phyloP scores from a whole-genome alignment of 148 eudicot genomes.

The Heliamphora exappendiculata region DNA sequence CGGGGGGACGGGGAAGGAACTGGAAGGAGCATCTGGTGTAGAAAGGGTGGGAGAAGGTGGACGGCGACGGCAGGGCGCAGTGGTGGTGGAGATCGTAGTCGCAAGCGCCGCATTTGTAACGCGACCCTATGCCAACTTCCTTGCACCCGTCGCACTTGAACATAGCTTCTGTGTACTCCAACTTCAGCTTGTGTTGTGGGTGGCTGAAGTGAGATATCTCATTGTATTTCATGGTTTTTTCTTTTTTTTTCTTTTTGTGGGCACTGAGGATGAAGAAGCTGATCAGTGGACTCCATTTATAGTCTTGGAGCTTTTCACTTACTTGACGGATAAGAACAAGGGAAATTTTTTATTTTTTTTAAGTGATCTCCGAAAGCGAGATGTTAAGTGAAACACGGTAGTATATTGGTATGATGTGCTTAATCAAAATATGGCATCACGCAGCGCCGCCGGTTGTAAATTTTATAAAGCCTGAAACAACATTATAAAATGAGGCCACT shows the following conservation, averaged over 20 bases:
- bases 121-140: slow-evolving; percentile 74
- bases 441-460: too few relatives aligned
- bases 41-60: slow-evolving; percentile 80
- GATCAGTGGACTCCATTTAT: neutral
- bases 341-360: too few relatives aligned
- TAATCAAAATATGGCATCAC: too few relatives aligned
- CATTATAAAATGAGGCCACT: too few relatives aligned
- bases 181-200: slow-evolving; percentile 73
- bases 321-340: neutral
- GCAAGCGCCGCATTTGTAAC: slow-evolving; percentile 54
- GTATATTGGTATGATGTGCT: too few relatives aligned
- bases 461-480: too few relatives aligned
- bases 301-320: neutral
- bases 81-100: slow-evolving; percentile 80
- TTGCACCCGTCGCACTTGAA: slow-evolving; percentile 96
- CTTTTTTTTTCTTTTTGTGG: slow-evolving; percentile 11
- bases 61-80: slow-evolving; percentile 59
- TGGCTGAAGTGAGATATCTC: slow-evolving; percentile 74
- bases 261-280: neutral
- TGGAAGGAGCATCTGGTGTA: slow-evolving; percentile 71
- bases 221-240: slow-evolving; percentile 55
- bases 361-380: too few relatives aligned
- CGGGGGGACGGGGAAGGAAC: slow-evolving; percentile 62
- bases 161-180: slow-evolving; percentile 48
- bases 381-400: too few relatives aligned